Evolutionary conservation across 805 yeast genomes (phyloP).

Genomic region (Ogataea henricii): DNA sequence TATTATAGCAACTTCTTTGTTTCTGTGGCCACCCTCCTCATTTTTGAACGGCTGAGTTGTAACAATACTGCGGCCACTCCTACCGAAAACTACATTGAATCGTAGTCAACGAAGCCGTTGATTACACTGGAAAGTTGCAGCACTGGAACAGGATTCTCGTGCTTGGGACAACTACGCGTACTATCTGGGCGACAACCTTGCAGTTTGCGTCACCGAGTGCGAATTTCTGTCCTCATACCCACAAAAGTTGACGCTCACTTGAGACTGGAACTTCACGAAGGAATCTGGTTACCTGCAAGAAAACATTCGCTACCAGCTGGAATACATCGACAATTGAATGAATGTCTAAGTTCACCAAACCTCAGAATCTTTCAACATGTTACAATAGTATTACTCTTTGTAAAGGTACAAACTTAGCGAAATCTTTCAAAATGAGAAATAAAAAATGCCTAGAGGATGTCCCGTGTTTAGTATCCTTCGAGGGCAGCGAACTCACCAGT

Average conservation of each 20-base stretch:
- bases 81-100: conserved; percentile 34
- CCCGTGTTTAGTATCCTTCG: conserved; percentile 1
- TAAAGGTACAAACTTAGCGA: background rate
- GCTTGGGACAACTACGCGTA: conserved; percentile 25
- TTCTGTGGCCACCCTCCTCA: conserved; percentile 54
- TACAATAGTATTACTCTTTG: no score
- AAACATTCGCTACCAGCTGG: conserved; percentile 10
- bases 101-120: conserved; percentile 53
- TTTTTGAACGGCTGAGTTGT: conserved; percentile 37
- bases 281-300: conserved; percentile 14
- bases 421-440: background rate
- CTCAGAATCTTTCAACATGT: no score
- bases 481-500: conserved; percentile 9
- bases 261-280: conserved; percentile 19
- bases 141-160: conserved; percentile 52
- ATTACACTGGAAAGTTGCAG: conserved; percentile 49
- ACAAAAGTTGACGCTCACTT: conserved; percentile 18
- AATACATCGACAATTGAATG: background rate
- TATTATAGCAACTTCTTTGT: conserved; percentile 49
- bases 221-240: conserved; percentile 12
- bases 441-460: background rate
- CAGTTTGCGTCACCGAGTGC: conserved; percentile 11
- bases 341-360: background rate
- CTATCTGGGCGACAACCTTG: conserved; percentile 17
- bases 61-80: conserved; percentile 10